Evolutionary conservation across 106 monocot species (phyloP).

Genomic region (Cymbidium sinense): DNA sequence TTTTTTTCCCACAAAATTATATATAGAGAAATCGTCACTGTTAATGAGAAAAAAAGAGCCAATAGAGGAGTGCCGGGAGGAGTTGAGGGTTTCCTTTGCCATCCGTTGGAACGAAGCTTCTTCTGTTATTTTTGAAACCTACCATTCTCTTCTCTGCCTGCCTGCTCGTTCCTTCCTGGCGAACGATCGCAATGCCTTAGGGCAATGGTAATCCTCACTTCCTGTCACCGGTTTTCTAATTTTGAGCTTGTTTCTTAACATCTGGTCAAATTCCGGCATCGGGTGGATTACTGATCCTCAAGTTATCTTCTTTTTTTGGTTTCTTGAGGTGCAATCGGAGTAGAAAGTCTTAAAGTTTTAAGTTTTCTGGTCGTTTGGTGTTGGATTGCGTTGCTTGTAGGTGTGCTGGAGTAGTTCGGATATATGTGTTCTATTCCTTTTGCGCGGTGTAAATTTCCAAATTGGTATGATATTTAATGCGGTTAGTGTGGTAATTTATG

Average conservation of each 20-base stretch:
- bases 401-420: not conserved
- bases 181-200: constrained; percentile 1
- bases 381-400: not conserved
- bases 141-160: not conserved
- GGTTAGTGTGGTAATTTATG: not conserved
- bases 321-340: not conserved
- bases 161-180: not conserved
- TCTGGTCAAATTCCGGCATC: not conserved
- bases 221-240: not conserved
- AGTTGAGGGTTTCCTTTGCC: constrained; percentile 3
- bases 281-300: not conserved
- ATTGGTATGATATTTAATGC: not conserved
- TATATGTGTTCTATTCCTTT: not conserved
- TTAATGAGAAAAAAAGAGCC: not conserved
- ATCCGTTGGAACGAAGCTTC: constrained; percentile 6
- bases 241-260: not conserved
- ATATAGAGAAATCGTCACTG: not conserved
- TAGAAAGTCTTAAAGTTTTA: not conserved
- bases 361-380: not conserved
- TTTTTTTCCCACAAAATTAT: not conserved
- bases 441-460: not conserved
- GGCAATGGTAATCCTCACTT: constrained; percentile 3
- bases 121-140: constrained; percentile 8
- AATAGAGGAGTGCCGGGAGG: not conserved
- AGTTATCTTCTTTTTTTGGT: not conserved